Conservation (phyloP, 2,329 filamentous ascomycete species). For the Didymella glomerata region DNA sequence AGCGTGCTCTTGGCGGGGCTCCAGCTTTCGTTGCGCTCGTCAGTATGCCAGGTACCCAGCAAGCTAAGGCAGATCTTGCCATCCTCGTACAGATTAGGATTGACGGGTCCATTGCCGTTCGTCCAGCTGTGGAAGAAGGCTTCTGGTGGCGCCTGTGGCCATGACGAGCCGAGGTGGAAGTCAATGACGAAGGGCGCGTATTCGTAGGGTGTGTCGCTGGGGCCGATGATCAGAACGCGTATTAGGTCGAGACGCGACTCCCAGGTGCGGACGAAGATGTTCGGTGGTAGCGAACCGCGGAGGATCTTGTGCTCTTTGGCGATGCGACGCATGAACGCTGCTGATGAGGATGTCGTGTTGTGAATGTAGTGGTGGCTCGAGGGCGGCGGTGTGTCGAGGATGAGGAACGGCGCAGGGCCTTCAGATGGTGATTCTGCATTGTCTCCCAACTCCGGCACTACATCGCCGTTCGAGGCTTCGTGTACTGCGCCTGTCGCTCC, state of each 20-base stretch:
- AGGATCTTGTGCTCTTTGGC: constrained; percentile 68
- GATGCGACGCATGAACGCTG: constrained; percentile 59
- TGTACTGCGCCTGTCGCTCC: constrained; percentile 28
- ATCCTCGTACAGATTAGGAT: constrained; percentile 70
- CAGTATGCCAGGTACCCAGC: constrained; percentile 67
- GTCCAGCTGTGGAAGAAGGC: constrained; percentile 69
- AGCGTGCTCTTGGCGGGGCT: constrained; percentile 61
- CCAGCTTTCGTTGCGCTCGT: constrained; percentile 63
- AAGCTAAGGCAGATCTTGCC: constrained; percentile 68
- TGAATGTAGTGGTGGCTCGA: constrained; percentile 52
- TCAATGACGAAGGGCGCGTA: constrained; percentile 69
- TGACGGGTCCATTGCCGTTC: constrained; percentile 61
- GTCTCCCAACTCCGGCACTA: constrained; percentile 19
- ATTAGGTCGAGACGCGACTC: constrained; percentile 66
- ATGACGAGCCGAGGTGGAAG: constrained; percentile 60
- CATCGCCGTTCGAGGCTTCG: constrained; percentile 5
- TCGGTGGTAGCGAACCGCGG: constrained; percentile 60
- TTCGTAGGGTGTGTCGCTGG: constrained; percentile 67
- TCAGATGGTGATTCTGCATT: constrained; percentile 15
- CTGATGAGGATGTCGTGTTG: constrained; percentile 51
- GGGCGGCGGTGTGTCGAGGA: constrained; percentile 49
- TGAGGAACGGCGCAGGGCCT: constrained; percentile 40
- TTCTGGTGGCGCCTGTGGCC: constrained; percentile 62
- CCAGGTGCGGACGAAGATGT: constrained; percentile 67
- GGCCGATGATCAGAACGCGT: constrained; percentile 66